Percentiles rank a stretch among this genome's conserved stretches.
These are phyloP conservation scores for Dictyostelium firmibasis DNA, from an alignment of 78 protist species.

Conservation along the genomic window DNA sequence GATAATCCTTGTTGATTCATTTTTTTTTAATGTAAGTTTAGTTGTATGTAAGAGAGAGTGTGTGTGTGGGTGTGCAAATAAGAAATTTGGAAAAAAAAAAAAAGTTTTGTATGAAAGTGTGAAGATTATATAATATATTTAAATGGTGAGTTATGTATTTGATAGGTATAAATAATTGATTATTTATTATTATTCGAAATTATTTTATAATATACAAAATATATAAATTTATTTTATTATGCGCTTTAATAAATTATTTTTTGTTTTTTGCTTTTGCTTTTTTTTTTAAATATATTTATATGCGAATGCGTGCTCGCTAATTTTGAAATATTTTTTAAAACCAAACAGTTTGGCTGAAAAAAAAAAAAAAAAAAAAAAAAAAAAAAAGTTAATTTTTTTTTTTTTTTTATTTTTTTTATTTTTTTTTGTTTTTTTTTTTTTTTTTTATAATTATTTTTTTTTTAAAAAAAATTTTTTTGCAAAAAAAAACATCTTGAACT, in stretches of 20 bases:
- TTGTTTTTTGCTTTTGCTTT: no score
- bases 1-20: constrained; percentile 18
- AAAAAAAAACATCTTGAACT: not conserved
- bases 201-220: not conserved
- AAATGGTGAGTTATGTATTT: not conserved
- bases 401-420: no score
- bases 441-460: no score
- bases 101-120: no score
- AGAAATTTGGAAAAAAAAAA: not conserved
- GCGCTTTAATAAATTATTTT: not conserved
- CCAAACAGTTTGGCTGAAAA: not conserved
- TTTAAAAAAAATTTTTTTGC: no score
- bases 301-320: not conserved
- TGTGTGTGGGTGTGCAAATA: not conserved
- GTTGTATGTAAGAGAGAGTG: not conserved
- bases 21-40: not conserved
- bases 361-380: no score
- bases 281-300: not conserved
- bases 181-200: not conserved
- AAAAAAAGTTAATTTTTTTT: no score
- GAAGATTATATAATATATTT: no score
- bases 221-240: no score
- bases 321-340: not conserved
- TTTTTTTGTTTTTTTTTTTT: no score
- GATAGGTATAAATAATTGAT: not conserved